Evolutionary conservation across 208 protist genomes (phyloP), one percentile per base, ranked within the genome.

Genomic region (Phytomonas francai): DNA sequence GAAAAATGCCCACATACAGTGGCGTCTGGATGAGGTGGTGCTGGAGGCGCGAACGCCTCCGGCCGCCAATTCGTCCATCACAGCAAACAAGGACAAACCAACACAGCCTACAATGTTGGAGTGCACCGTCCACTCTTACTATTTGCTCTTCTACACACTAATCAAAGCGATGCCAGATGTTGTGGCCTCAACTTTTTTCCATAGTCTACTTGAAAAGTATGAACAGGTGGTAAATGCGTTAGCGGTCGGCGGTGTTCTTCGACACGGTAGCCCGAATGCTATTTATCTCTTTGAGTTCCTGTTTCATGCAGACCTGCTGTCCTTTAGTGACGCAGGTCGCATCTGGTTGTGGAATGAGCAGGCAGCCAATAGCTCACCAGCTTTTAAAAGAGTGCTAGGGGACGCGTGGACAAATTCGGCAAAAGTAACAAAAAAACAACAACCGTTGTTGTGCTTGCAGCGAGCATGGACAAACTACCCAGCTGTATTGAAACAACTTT

Each of bases 251-350:
- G 81, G 81, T 58, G 58, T 78, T 16, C 57, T 87, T 65, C 75
- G 71, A 54, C 73, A 67, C 12, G 63, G 64, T 58, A 70, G 73
- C 49, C 25, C 59, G 8, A 36, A 79, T 57, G 72, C 72, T 9
- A 34, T 84, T 39, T 60, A 62, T 22, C 72, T 94, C 58, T 75
- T 90, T 34, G 68, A 69, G 9, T 70, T 90, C 28, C 77, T 91
- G 51, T 36, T 91, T 56, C 67, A 39, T 12, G 72, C 68, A 16
- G 85, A 91, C 68, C 54, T 90, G 7, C 65, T 68, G 14, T 71
- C 65, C 45, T 81, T 83, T 59, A 67, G 31, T 36, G 58, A 31
- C 16, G 16, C 58, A 62, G 58, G 31, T 25, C 57, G 57, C 65
- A 70, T 71, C 63, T 25, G 8, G 19, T 2, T 54, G 45, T 6